Percentiles rank a stretch among this genome's conserved stretches.
These are phyloP conservation scores for Pseudogymnoascus sp. DNA, from an alignment of 2,329 filamentous ascomycete species.

Conservation along the genomic window DNA sequence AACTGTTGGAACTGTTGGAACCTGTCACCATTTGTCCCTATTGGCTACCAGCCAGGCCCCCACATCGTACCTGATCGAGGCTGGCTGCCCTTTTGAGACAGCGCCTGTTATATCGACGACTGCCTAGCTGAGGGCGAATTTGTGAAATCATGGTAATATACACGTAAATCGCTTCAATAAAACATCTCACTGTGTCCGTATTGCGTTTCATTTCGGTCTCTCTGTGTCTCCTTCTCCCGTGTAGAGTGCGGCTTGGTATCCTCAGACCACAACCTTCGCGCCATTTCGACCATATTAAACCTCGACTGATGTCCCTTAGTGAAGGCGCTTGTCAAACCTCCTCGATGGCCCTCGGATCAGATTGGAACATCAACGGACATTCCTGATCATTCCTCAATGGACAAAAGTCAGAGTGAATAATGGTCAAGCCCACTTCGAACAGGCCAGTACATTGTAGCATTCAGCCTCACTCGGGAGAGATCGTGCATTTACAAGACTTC, in stretches of 20 bases:
- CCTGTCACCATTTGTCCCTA: not conserved
- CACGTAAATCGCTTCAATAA: not conserved
- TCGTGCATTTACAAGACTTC: not conserved
- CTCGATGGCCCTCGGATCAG: not conserved
- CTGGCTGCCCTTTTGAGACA: not conserved
- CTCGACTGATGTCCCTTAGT: not conserved
- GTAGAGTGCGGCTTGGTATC: not conserved
- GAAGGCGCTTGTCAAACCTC: not conserved
- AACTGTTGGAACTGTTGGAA: not conserved
- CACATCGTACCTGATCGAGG: not conserved
- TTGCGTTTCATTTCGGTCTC: not conserved
- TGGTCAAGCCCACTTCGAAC: not conserved
- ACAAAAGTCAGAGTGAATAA: not conserved
- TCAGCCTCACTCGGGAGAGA: not conserved
- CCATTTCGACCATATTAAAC: not conserved
- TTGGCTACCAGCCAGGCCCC: not conserved
- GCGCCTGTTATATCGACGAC: not conserved
- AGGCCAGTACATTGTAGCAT: not conserved
- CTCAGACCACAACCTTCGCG: not conserved
- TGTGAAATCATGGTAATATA: not conserved
- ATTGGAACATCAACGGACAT: not conserved
- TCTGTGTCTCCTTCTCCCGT: not conserved
- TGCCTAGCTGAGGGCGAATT: not conserved
- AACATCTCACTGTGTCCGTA: not conserved
- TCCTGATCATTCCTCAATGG: not conserved